phyloP scores from a whole-genome alignment of 225 moss, liverwort and hornwort genomes.

The Bryoerythrophyllum caledonicum region DNA sequence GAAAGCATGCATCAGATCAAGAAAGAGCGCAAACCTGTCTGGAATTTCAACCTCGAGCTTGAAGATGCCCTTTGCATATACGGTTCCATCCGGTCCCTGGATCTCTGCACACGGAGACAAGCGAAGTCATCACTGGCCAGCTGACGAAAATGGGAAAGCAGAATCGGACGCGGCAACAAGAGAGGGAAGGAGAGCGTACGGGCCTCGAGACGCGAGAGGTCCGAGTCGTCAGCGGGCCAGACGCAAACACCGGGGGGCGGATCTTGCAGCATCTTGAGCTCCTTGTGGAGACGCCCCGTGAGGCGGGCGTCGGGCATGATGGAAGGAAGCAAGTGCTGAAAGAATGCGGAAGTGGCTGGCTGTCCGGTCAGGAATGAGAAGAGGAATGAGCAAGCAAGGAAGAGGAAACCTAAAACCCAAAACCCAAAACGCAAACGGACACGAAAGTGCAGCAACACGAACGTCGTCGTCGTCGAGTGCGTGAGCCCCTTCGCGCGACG shows the following conservation, averaged over 20 bases:
- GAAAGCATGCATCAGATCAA: constrained; percentile 15
- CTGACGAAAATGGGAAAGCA: not conserved
- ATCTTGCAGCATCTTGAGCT: constrained; percentile 84
- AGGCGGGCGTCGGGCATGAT: constrained; percentile 71
- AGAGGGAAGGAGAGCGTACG: constrained; percentile 35
- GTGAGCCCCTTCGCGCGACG: too few relatives aligned
- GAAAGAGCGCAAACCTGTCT: constrained; percentile 47
- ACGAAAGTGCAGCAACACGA: too few relatives aligned
- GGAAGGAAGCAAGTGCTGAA: not conserved
- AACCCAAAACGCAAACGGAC: too few relatives aligned
- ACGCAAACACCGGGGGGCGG: constrained; percentile 87
- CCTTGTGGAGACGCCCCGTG: constrained; percentile 73
- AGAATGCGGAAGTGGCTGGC: too few relatives aligned
- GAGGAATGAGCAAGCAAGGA: too few relatives aligned
- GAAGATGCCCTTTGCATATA: constrained; percentile 75
- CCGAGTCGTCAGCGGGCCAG: constrained; percentile 65
- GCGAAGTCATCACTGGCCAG: not conserved
- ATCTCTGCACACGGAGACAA: constrained; percentile 57
- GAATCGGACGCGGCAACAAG: not conserved
- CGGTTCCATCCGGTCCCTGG: constrained; percentile 78
- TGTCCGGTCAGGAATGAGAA: too few relatives aligned
- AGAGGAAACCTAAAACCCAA: too few relatives aligned
- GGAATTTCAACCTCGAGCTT: constrained; percentile 76
- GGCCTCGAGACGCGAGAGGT: constrained; percentile 70
- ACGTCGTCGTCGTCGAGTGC: too few relatives aligned